Percentiles rank a stretch among this genome's conserved stretches.
Conservation (phyloP, 139 green algal genomes). For the Pseudopediastrum boryanum region DNA sequence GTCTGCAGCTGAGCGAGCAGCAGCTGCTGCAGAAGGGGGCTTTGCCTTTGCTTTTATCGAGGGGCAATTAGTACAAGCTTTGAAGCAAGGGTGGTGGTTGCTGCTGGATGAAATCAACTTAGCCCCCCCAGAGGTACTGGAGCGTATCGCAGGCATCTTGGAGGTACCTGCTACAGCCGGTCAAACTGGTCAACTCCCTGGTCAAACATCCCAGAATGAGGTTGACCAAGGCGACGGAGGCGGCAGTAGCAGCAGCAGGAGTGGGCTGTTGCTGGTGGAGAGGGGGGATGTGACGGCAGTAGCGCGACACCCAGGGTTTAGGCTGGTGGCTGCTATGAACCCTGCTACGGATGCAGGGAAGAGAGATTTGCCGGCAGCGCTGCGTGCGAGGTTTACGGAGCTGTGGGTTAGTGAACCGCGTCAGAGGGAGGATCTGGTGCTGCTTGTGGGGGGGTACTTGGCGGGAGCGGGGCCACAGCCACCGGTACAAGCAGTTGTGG, state of each 20-base stretch:
- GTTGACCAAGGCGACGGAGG: constrained; percentile 40
- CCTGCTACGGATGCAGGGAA: constrained; percentile 97
- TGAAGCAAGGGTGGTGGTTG: constrained; percentile 94
- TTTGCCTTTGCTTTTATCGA: constrained; percentile 97
- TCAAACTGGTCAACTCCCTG: no score
- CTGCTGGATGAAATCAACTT: constrained; percentile 98
- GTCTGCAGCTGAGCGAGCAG: constrained; percentile 70
- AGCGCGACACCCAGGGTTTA: constrained; percentile 86
- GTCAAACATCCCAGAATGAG: no score
- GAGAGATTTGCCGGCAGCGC: constrained; percentile 83
- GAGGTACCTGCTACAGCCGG: constrained; percentile 54
- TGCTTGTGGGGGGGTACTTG: constrained; percentile 85
- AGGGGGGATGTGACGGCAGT: constrained; percentile 68
- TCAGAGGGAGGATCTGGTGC: constrained; percentile 76
- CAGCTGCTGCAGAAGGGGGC: constrained; percentile 70
- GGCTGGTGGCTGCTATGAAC: constrained; percentile 98
- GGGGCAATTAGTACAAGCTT: constrained; percentile 85
- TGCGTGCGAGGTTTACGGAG: constrained; percentile 95
- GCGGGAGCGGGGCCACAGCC: constrained; percentile 39
- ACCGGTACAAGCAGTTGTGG: constrained; percentile 84
- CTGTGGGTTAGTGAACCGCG: constrained; percentile 89
- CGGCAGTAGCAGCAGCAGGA: not conserved
- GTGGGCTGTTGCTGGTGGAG: constrained; percentile 72
- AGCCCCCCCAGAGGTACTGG: constrained; percentile 85
- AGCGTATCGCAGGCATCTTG: constrained; percentile 88